Evolutionary conservation across 2,329 filamentous ascomycete genomes (phyloP), one percentile per base, ranked within the genome.

Genomic region (Westerdykella ornata): DNA sequence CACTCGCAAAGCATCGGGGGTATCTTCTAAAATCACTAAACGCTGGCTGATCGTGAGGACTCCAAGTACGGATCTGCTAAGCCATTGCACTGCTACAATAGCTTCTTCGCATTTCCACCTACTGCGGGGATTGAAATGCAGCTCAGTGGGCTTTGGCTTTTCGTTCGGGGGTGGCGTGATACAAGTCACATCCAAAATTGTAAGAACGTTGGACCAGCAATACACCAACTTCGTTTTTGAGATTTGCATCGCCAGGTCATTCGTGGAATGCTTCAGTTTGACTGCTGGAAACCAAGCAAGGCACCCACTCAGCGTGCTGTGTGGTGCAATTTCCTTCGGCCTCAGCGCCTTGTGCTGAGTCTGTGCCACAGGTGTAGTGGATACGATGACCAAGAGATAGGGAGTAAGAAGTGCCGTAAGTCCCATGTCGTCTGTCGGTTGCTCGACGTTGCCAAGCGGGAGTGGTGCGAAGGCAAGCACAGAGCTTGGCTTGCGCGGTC

Each of bases 171-270:
- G 68, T 11, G 82, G 72, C 2, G 55, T 50, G 6, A 60, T 52
- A 52, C 92, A 84, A 38, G 90, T 82, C 9, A 97, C 80, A 49
- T 98, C 92, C 17, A 98, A 70, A 4, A 98, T 82, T 0, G 89
- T 97, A 50, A 98, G 70, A n/a, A 97, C 81, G 57, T 97, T 97
- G 2, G 92, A 97, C 92, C 92, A 98, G 66, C 89, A 96, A 68
- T 98, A 98, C 0, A 87, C 90, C 14, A 98, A 76, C 65, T 98
- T 97, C 29, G 84, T 85, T 57, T 82, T 84, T 14, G 86, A 89
- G 8, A 82, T 74, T 81, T 0, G 78, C 80, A 35, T 77, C 74
- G 1, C 78, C 71, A 7, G 8, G 30, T 26, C 30, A 33, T 33
- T 47, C 8, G 88, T 82, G 8, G 80, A 77, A 13, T 80, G 78